Base-by-base conservation (phyloP, 345 rosid species). In the Lenwebbia sp. region DNA sequence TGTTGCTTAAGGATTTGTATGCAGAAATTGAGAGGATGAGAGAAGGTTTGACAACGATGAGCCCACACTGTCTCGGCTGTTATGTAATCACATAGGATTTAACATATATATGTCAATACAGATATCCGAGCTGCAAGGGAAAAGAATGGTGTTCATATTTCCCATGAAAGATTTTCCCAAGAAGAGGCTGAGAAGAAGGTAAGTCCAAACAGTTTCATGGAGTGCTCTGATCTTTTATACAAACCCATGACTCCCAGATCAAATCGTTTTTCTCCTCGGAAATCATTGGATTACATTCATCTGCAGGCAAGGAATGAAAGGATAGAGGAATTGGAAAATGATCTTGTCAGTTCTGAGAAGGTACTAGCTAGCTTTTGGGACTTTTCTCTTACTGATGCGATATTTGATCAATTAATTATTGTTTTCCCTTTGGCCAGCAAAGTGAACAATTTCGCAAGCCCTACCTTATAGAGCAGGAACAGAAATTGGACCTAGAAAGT, bases 161-260 rank as follows among this genome's bases (percentile, higher is more conserved):
- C 98, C 28, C 95, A 93, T 83, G 98, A 96, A 86, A 92, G 98
- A 93, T 93, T 88, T 93, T 88, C 90, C 60, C 96, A 92, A 86
- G 98, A 95, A 78, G 98, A 95, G 92, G 93, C 94, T 86, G 99
- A 95, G 88, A 96, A 97, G 95, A 97, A 97, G 96, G 98, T 96
- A 83, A 41, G 52, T 12, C 14, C 82, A 56, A 22, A 37, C 84
- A 37, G 37, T 51, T 82, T 83, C 41, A 15, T 62, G 40, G 33
- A 62, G 75, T 62, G 40, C 75, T 62, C 75, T 62, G 10, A 30
- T 62, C 56, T 82, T 33, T 30, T 49, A 82, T 82, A 50, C 40
- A 82, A 82, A 47, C 37, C 40, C 21, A 51, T 15, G 75, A 62
- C 75, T 62, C 75, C 75, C 10, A 17, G 75, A 28, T 62, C 40